Evolutionary conservation across 176 grass and related monocot species (phyloP).

Genomic region (Saccharum spontaneum): DNA sequence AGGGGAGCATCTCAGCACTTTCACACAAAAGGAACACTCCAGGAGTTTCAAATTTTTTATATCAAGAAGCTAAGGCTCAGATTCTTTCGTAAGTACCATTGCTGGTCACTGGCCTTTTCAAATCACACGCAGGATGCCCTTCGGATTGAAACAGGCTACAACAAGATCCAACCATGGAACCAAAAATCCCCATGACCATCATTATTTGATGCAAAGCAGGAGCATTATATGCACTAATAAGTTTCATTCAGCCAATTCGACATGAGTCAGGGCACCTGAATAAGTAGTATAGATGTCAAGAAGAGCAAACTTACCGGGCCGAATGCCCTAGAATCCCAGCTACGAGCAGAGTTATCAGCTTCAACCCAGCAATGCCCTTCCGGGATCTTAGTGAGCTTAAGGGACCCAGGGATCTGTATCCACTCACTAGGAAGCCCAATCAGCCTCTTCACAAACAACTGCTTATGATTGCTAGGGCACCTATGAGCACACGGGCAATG

Average conservation of each 20-base stretch:
- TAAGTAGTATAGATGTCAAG: background rate
- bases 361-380: constrained; percentile 91
- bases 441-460: constrained; percentile 67
- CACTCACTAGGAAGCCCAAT: constrained; percentile 86
- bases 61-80: background rate
- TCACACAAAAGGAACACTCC: background rate
- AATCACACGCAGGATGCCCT: background rate
- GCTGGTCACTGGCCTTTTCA: background rate
- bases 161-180: background rate
- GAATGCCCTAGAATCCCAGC: constrained; percentile 82
- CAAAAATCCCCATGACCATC: background rate
- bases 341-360: constrained; percentile 74
- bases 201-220: background rate
- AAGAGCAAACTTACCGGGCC: constrained; percentile 63
- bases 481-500: constrained; percentile 25
- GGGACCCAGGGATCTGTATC: constrained; percentile 58
- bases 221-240: background rate
- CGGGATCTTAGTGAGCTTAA: constrained; percentile 62
- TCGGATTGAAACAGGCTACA: background rate
- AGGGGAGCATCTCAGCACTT: background rate
- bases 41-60: background rate
- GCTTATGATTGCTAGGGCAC: constrained; percentile 60
- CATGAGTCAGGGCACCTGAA: background rate
- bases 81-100: background rate
- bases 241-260: background rate